Percentiles rank a stretch among this genome's conserved stretches.
phyloP scores from a whole-genome alignment of 495 filamentous ascomycete species.

The Sporormia fimetaria region DNA sequence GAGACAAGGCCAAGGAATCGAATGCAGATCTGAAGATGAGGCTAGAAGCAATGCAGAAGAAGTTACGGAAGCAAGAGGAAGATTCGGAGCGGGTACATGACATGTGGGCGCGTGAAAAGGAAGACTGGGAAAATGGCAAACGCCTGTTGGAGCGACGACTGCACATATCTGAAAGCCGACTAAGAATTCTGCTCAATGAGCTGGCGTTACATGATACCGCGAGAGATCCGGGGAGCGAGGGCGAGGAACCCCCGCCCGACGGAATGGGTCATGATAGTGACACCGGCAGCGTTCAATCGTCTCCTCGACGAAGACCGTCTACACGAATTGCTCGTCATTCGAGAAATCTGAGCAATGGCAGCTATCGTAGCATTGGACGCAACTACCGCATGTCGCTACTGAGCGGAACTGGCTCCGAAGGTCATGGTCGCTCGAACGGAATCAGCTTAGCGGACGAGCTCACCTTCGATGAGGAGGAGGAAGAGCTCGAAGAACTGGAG shows the following conservation, averaged over 20 bases:
- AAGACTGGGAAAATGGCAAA: constrained; percentile 70
- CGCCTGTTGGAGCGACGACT: constrained; percentile 70
- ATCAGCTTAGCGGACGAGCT: constrained; percentile 84
- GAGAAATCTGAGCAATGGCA: constrained; percentile 54
- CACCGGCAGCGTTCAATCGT: constrained; percentile 57
- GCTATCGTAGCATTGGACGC: constrained; percentile 38
- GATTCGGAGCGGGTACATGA: constrained; percentile 63
- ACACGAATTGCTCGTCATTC: constrained; percentile 48
- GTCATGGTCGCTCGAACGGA: constrained; percentile 50
- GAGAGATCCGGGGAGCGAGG: constrained; percentile 38
- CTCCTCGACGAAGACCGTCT: constrained; percentile 36
- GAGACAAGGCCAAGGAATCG: constrained; percentile 72
- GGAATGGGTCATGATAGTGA: constrained; percentile 51
- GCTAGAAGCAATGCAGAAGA: constrained; percentile 68
- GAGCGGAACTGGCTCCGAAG: constrained; percentile 36
- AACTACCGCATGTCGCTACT: constrained; percentile 53
- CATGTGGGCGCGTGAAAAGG: constrained; percentile 70
- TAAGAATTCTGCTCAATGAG: constrained; percentile 75
- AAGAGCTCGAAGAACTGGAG: constrained; percentile 34
- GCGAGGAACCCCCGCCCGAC: constrained; percentile 42
- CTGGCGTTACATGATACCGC: constrained; percentile 62
- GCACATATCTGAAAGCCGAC: constrained; percentile 74
- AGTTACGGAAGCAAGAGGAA: constrained; percentile 68
- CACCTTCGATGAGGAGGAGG: constrained; percentile 64
- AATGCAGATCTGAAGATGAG: constrained; percentile 63